Base-by-base conservation (phyloP, 129 eudicot species). In the Smallanthus sonchifolius region DNA sequence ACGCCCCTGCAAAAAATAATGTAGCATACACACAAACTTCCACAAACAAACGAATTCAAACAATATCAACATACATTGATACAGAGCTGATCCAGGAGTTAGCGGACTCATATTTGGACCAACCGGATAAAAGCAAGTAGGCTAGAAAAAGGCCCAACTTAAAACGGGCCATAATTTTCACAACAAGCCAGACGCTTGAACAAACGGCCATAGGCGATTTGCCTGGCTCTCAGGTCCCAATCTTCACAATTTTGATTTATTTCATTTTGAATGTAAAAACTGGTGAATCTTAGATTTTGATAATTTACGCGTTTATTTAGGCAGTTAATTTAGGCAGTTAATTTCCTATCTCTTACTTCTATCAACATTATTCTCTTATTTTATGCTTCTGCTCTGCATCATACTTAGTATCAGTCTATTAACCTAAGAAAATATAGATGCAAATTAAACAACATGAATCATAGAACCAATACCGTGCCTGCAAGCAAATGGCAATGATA, bases 401-500 rank as follows among this genome's bases (percentile, higher is more conserved):
- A 54, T 56, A 47, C 3, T 45, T 45, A 39, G 28, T 7, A 24
- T 68, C 10, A 67, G 38, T 44, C 55, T 66, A 66, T 66, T 66
- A 42, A 19, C 61, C 34, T 14, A 34, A 34, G n/a, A 4, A 70
- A 20, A 42, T 3, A 19, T 56, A 64, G 42, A 51, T 32, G 39
- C 75, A 42, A 20, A 36, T 3, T 10, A 65, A 30, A 49, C 45
- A 51, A 13, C 34, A 7, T 54, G 65, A 81, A 76, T 65, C 15
- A 54, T 71, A 74, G 85, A 79, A 55, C 81, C 81, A 84, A 63
- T 90, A 93, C 98, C 98, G 71, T 93, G 98, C 89, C 98, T 90
- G 91, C 98, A 93, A 79, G 98, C 96, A 80, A 93, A 93, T 35
- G 98, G 98, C 15, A 93, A 87, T 39, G 75, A 81, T 67, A 93